Evolutionary conservation across 352 stramenopile genomes (phyloP).

Genomic region (Globisporangium iwayamae): DNA sequence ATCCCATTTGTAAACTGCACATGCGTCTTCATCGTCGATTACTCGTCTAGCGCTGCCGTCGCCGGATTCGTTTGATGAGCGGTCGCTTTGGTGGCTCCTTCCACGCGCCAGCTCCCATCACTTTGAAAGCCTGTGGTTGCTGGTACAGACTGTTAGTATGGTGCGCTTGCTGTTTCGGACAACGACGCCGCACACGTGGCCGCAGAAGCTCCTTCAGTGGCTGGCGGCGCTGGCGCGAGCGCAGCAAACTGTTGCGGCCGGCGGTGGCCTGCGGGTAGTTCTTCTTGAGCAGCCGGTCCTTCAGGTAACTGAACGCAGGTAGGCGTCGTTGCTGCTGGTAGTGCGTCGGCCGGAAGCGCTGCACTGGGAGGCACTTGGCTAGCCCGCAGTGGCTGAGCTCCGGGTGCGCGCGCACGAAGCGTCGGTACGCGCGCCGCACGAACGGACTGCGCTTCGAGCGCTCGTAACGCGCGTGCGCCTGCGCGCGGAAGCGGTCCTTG

Average conservation of each 20-base stretch:
- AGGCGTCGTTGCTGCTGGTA: background rate
- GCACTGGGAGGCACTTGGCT: background rate
- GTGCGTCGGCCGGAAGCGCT: background rate
- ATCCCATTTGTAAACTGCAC: background rate
- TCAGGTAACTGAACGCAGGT: conserved; percentile 22
- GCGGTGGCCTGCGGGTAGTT: conserved; percentile 18
- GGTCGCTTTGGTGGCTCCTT: background rate
- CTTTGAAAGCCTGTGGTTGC: background rate
- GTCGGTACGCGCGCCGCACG: conserved; percentile 21
- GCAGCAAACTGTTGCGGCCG: conserved; percentile 19
- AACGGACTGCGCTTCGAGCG: conserved; percentile 20
- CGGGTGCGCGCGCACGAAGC: conserved; percentile 22
- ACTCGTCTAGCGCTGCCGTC: background rate
- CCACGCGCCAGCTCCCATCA: background rate
- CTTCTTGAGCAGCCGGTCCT: conserved; percentile 16
- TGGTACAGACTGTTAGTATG: background rate
- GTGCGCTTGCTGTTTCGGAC: background rate
- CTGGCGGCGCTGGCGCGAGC: conserved; percentile 5
- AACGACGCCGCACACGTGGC: background rate
- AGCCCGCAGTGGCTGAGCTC: conserved; percentile 19
- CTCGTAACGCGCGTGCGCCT: conserved; percentile 14
- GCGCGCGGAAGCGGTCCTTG: conserved; percentile 19
- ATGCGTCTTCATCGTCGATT: too few species aligned
- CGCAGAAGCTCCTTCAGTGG: conserved; percentile 9
- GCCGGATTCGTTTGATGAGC: background rate